These are phyloP conservation scores for Yamadazyma mexicana DNA, from an alignment of 1,139 yeast species.

Conservation along the genomic window DNA sequence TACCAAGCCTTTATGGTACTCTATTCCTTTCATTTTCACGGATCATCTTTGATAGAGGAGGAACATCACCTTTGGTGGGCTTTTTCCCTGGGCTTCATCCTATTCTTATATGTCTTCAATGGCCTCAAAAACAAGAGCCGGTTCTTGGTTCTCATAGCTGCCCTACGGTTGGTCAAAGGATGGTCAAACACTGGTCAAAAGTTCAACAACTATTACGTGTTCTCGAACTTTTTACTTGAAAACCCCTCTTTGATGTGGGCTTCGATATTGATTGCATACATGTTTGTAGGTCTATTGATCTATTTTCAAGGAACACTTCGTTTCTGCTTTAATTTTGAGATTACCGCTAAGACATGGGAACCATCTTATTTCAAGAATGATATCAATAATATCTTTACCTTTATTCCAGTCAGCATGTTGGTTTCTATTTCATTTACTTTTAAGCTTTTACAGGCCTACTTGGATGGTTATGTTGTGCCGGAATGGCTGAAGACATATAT, in stretches of 20 bases:
- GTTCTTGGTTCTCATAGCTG: constrained; percentile 32
- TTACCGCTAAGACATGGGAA: constrained; percentile 8
- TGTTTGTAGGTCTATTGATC: constrained; percentile 20
- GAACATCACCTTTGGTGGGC: constrained; percentile 98
- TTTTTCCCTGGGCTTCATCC: constrained; percentile 39
- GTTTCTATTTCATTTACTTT: constrained; percentile 49
- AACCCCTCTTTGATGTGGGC: constrained; percentile 46
- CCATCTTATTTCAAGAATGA: constrained; percentile 14
- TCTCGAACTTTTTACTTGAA: constrained; percentile 46
- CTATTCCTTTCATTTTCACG: constrained; percentile 69
- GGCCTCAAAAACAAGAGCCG: constrained; percentile 11
- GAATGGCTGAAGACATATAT: constrained; percentile 28
- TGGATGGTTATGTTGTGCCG: constrained; percentile 57
- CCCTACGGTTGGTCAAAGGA: constrained; percentile 66
- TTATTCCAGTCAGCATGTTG: constrained; percentile 39
- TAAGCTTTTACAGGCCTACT: constrained; percentile 55
- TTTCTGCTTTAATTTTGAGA: constrained; percentile 15
- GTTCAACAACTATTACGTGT: constrained; percentile 44
- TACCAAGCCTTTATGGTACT: constrained; percentile 36
- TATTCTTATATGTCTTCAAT: constrained; percentile 7
- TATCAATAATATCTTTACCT: constrained; percentile 28
- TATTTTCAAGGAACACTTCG: constrained; percentile 29
- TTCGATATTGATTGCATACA: constrained; percentile 43
- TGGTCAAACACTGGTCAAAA: constrained; percentile 96
- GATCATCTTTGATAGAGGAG: constrained; percentile 93